A percentile compares a stretch with the other conserved stretches of the same genome.
Conservation (phyloP, 768 basidiomycete genomes). For the Ephemerocybe angulata region DNA sequence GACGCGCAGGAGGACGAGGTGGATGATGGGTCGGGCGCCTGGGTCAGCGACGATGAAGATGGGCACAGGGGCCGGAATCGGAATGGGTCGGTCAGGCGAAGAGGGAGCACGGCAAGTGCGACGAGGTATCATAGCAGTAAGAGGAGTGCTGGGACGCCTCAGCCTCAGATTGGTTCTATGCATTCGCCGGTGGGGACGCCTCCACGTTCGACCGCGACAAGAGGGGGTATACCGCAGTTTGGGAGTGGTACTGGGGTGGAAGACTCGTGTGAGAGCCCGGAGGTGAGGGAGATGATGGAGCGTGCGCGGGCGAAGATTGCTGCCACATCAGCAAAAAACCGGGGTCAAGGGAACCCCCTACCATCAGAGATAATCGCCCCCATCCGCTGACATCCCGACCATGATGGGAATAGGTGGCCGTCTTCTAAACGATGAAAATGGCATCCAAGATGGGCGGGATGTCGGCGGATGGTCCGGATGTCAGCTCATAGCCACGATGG, state of each 20-base stretch:
- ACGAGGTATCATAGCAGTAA: not conserved
- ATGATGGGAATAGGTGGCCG: no score
- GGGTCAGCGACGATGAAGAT: constrained; percentile 63
- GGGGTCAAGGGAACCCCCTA: no score
- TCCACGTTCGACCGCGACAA: constrained; percentile 14
- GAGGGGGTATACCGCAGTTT: constrained; percentile 13
- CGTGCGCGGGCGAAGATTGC: constrained; percentile 49
- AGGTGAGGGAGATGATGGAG: constrained; percentile 70
- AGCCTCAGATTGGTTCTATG: not conserved
- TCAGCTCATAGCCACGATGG: no score
- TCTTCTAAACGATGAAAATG: no score
- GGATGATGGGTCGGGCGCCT: constrained; percentile 70
- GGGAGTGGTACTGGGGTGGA: constrained; percentile 13
- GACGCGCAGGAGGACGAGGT: constrained; percentile 71
- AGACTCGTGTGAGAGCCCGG: constrained; percentile 61
- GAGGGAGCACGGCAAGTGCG: constrained; percentile 5
- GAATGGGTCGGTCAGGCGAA: not conserved
- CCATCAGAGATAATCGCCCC: no score
- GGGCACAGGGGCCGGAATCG: not conserved
- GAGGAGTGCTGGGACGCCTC: constrained; percentile 1
- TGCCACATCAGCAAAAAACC: no score
- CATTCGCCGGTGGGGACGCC: no score
- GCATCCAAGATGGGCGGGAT: no score
- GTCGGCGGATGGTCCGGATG: no score
- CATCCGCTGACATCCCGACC: no score